Base-by-base conservation (phyloP, 2,329 filamentous ascomycete species). In the Botryotinia globosa region DNA sequence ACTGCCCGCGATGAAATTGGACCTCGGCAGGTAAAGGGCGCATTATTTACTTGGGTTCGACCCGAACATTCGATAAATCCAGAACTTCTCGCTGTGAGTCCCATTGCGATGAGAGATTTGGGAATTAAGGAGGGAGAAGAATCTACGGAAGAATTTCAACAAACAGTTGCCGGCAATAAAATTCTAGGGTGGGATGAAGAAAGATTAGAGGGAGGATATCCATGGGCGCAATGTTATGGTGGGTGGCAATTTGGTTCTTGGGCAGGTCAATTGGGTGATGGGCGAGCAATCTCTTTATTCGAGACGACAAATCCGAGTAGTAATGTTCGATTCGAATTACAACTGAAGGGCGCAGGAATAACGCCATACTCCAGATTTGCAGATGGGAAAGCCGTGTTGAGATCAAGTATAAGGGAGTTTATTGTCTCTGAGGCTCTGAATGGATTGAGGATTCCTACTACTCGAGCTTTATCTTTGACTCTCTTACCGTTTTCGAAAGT, bases 211-310 rank as follows among this genome's bases (percentile, higher is more conserved):
- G 91, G 92, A 32, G 90, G 96, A 61, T 99, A 99, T 81, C 95
- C 96, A 0, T 99, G 96, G 96, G 94, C 96, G 45, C 96, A 99
- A 83, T 98, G 96, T 83, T 99, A 99, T 81, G 96, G 96, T 73
- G 95, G 95, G 72, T 89, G 87, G 79, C 87, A 90, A 80, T 90
- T 91, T 80, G 96, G 96, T 9, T 90, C 92, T 76, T 99, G 95
- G 95, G 96, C 96, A 5, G 94, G 96, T 9, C 96, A 99, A 82
- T 88, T 99, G 1, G 96, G 96, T 59, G 96, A 99, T 80, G 96
- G 96, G 54, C 88, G 96, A 72, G 96, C 94, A 44, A 98, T 99
- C 77, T 97, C 93, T 51, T 85, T 99, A 1, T 98, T 98, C 79
- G 96, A 99, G 82, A 89, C 90, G 37, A 95, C 90, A 8, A 97